Conservation (phyloP, 345 rosid genomes). For the Kandelia obovata region DNA sequence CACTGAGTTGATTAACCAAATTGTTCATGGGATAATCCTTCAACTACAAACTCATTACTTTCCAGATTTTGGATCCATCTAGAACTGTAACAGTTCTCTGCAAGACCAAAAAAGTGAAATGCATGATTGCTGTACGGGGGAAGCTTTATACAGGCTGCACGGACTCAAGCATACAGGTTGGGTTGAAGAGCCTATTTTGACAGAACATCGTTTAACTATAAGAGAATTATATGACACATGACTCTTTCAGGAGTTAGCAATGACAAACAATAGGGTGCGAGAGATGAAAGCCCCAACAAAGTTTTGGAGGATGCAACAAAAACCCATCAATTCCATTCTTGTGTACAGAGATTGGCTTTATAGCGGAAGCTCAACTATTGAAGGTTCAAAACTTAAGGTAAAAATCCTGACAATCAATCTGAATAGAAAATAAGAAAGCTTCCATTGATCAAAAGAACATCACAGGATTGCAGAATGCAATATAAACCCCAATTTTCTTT, state of each 20-base stretch:
- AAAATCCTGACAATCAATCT: not conserved
- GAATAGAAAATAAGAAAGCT: not conserved
- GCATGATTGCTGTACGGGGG: slow-evolving; percentile 59
- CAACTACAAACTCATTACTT: slow-evolving; percentile 4
- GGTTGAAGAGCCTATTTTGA: slow-evolving; percentile 2
- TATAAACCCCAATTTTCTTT: slow-evolving; percentile 57
- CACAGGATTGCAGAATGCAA: slow-evolving; percentile 74
- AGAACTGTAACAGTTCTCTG: slow-evolving; percentile 47
- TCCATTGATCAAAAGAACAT: slow-evolving; percentile 4
- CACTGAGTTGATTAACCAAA: not conserved
- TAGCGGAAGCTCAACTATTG: slow-evolving; percentile 58
- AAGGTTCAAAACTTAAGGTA: slow-evolving; percentile 75
- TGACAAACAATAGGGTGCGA: slow-evolving; percentile 47
- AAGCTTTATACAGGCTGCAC: slow-evolving; percentile 70
- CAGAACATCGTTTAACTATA: not conserved
- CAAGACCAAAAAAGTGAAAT: slow-evolving; percentile 56
- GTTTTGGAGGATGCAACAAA: slow-evolving; percentile 68
- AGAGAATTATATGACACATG: not conserved
- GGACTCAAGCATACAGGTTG: slow-evolving; percentile 92
- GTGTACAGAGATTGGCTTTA: slow-evolving; percentile 83
- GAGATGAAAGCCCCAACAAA: slow-evolving; percentile 69
- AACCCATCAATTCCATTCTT: slow-evolving; percentile 57
- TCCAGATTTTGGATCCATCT: slow-evolving; percentile 65
- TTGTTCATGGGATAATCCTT: not conserved
- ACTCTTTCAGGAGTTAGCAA: slow-evolving; percentile 50